Evolutionary conservation across 257 asterid genomes (phyloP).

Genomic region (Nicotiana otophora): DNA sequence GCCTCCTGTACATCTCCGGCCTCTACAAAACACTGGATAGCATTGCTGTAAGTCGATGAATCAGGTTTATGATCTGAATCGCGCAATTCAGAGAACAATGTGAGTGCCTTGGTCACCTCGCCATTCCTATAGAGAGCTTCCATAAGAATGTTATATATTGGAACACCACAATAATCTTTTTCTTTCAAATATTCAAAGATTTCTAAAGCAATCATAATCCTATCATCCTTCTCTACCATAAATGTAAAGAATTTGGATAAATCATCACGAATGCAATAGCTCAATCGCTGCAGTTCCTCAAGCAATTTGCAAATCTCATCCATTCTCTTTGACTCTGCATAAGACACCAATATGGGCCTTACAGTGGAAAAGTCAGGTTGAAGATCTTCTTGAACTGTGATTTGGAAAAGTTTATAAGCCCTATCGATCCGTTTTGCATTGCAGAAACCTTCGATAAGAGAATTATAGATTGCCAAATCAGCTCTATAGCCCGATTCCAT

Average conservation of each 20-base stretch:
- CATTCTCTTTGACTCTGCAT: conserved; percentile 59
- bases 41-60: conserved; percentile 47
- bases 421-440: conserved; percentile 48
- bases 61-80: conserved; percentile 46
- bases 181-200: conserved; percentile 55
- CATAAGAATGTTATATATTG: conserved; percentile 63
- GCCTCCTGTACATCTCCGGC: conserved; percentile 63
- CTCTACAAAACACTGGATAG: conserved; percentile 52
- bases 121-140: conserved; percentile 58
- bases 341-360: conserved; percentile 59
- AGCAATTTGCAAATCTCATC: conserved; percentile 59
- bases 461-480: conserved; percentile 71
- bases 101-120: conserved; percentile 54
- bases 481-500: conserved; percentile 87
- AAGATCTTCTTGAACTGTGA: conserved; percentile 70
- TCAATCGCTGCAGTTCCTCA: conserved; percentile 56
- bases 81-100: conserved; percentile 53
- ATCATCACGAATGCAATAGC: conserved; percentile 34
- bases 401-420: conserved; percentile 75
- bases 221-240: conserved; percentile 36
- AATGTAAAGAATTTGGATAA: conserved; percentile 53
- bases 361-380: conserved; percentile 69
- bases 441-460: conserved; percentile 80
- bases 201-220: conserved; percentile 44
- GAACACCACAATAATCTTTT: conserved; percentile 32